Percentiles rank a stretch among this genome's conserved stretches.
Conservation (phyloP, 2,329 filamentous ascomycete species). For the Penicillium sp. region DNA sequence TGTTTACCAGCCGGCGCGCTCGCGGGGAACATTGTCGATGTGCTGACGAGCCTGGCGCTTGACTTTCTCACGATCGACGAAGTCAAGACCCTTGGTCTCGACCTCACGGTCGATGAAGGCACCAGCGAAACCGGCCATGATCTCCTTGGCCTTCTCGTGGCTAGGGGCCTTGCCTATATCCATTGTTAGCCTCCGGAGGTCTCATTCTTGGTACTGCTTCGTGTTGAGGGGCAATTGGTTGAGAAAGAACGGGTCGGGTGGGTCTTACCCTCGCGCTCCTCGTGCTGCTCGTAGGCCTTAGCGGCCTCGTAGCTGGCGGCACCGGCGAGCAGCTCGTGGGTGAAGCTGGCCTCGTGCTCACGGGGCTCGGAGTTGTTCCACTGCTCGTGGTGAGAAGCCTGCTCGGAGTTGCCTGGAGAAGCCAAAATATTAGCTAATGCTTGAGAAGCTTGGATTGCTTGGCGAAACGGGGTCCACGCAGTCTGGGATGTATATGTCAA, state of each 20-base stretch:
- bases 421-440: conserved; percentile 2
- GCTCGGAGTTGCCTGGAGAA: conserved; percentile 44
- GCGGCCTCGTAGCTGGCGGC: conserved; percentile 77
- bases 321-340: conserved; percentile 74
- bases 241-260: neutral
- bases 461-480: neutral
- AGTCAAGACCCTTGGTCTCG: conserved; percentile 66
- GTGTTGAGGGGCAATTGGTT: neutral
- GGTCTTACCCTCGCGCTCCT: conserved; percentile 64
- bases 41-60: conserved; percentile 53
- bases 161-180: conserved; percentile 64
- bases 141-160: conserved; percentile 75
- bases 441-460: neutral
- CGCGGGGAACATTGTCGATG: neutral
- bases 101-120: conserved; percentile 75
- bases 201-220: neutral
- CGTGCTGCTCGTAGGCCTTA: conserved; percentile 75
- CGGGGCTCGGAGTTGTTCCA: neutral
- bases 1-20: neutral
- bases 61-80: conserved; percentile 59
- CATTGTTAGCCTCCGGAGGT: neutral
- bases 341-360: conserved; percentile 59
- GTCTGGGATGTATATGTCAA: neutral
- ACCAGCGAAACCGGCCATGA: conserved; percentile 72
- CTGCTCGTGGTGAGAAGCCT: conserved; percentile 47